A percentile compares a stretch with the other conserved stretches of the same genome.
phyloP scores from a whole-genome alignment of 345 rosid species.

The Lumnitzera racemosa region DNA sequence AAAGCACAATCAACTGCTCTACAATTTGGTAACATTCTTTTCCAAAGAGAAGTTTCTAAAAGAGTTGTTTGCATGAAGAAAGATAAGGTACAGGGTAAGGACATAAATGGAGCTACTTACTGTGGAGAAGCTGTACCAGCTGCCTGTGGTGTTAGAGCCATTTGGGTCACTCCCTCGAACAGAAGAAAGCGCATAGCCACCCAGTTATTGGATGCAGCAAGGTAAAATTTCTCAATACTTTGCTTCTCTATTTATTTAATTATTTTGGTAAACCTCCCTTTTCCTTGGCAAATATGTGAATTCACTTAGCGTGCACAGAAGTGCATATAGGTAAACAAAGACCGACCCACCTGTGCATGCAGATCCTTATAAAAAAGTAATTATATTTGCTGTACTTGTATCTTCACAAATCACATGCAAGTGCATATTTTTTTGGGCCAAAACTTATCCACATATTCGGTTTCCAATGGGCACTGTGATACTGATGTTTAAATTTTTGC shows the following conservation, averaged over 20 bases:
- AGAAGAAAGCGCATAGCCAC: constrained; percentile 74
- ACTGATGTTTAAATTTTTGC: too few species aligned
- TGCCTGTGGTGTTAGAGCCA: constrained; percentile 75
- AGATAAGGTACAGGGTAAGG: constrained; percentile 13
- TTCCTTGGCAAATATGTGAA: background rate
- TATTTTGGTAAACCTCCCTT: too few species aligned
- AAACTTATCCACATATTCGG: too few species aligned
- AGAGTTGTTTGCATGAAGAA: constrained; percentile 18
- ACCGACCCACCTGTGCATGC: too few species aligned
- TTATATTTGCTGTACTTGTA: too few species aligned
- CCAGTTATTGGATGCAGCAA: constrained; percentile 59
- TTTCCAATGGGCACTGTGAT: too few species aligned
- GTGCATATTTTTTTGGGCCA: too few species aligned
- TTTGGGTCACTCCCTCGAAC: constrained; percentile 82
- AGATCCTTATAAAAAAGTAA: too few species aligned
- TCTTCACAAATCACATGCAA: too few species aligned
- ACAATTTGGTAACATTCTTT: constrained; percentile 49
- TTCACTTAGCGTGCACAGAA: too few species aligned
- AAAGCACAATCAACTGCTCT: constrained; percentile 35
- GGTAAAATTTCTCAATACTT: constrained; percentile 29
- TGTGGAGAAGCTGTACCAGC: constrained; percentile 51
- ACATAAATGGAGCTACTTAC: constrained; percentile 33
- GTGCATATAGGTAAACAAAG: too few species aligned
- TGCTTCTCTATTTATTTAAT: background rate
- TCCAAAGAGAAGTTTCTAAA: constrained; percentile 49